Conservation (phyloP, 768 basidiomycete species). For the Brasilioporus rufonigricans region DNA sequence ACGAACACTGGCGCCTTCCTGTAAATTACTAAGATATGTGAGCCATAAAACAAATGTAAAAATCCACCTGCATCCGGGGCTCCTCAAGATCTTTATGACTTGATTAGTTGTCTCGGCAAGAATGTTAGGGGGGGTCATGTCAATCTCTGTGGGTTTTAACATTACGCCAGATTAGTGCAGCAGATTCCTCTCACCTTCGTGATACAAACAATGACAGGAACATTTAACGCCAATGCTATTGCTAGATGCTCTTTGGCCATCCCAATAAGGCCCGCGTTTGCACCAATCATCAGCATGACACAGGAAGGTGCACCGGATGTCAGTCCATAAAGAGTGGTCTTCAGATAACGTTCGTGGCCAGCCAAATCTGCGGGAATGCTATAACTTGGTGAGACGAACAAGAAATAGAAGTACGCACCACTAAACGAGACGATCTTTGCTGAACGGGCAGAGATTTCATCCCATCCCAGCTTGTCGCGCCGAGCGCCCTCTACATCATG, state of each 20-base stretch:
- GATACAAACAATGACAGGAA: slow-evolving; percentile 91
- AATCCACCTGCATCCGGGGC: slow-evolving; percentile 85
- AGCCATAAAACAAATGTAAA: neutral
- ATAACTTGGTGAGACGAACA: neutral
- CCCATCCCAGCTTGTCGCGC: slow-evolving; percentile 91
- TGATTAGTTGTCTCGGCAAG: slow-evolving; percentile 91
- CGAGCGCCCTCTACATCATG: slow-evolving; percentile 63
- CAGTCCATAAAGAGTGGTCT: slow-evolving; percentile 92
- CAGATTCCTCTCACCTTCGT: slow-evolving; percentile 64
- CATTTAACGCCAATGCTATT: slow-evolving; percentile 88
- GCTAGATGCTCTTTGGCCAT: slow-evolving; percentile 98
- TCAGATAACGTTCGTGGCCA: slow-evolving; percentile 90
- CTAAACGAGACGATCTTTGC: slow-evolving; percentile 95
- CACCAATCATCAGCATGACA: slow-evolving; percentile 91
- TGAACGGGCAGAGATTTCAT: slow-evolving; percentile 84
- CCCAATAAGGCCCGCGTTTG: slow-evolving; percentile 87
- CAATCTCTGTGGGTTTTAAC: slow-evolving; percentile 50
- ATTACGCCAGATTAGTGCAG: neutral
- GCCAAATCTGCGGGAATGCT: slow-evolving; percentile 70
- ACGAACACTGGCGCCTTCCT: slow-evolving; percentile 86
- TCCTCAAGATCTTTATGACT: slow-evolving; percentile 86
- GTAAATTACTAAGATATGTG: neutral
- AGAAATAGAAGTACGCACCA: slow-evolving; percentile 40
- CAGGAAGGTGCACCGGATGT: slow-evolving; percentile 93
- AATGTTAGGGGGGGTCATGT: slow-evolving; percentile 95